Conservation (phyloP, 192 early-diverging fungal genomes). For the Coemansia asiatica region DNA sequence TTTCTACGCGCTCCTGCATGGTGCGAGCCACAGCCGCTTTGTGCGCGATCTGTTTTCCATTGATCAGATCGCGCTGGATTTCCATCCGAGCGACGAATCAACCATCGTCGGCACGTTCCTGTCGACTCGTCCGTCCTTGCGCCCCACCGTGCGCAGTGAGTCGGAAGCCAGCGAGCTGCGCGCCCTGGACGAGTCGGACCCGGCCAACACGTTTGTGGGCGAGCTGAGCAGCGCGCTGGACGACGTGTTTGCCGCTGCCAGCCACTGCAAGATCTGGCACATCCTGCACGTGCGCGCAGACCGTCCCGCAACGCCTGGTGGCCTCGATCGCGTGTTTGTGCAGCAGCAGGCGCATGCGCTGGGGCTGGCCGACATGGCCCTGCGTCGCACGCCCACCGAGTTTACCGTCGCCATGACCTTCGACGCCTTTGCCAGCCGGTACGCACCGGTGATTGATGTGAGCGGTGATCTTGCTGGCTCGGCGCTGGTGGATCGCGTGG, state of each 20-base stretch:
- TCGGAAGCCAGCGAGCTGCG: conserved; percentile 5
- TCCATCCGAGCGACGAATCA: conserved; percentile 70
- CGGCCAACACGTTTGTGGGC: conserved; percentile 51
- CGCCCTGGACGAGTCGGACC: conserved; percentile 29
- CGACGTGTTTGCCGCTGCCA: conserved; percentile 76
- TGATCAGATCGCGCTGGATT: conserved; percentile 68
- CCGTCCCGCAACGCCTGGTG: conserved; percentile 38
- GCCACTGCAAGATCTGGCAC: conserved; percentile 77
- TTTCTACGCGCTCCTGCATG: conserved; percentile 78
- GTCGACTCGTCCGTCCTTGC: conserved; percentile 68
- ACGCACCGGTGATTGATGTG: conserved; percentile 57
- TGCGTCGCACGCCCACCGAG: conserved; percentile 64
- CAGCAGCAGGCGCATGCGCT: conserved; percentile 68
- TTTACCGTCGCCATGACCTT: conserved; percentile 71
- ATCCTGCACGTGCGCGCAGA: conserved; percentile 80
- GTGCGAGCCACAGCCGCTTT: conserved; percentile 71
- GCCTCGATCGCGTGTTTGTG: conserved; percentile 61
- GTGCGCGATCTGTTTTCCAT: conserved; percentile 72
- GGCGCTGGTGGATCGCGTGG: conserved; percentile 32
- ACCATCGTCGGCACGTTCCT: conserved; percentile 77
- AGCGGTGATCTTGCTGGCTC: background rate
- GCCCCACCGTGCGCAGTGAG: conserved; percentile 53
- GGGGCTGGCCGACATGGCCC: conserved; percentile 69
- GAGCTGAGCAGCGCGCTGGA: conserved; percentile 69
- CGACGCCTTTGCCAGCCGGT: conserved; percentile 73